Evolutionary conservation across 2,329 filamentous ascomycete species (phyloP).

Genomic region (Amauroascus verrucosus): DNA sequence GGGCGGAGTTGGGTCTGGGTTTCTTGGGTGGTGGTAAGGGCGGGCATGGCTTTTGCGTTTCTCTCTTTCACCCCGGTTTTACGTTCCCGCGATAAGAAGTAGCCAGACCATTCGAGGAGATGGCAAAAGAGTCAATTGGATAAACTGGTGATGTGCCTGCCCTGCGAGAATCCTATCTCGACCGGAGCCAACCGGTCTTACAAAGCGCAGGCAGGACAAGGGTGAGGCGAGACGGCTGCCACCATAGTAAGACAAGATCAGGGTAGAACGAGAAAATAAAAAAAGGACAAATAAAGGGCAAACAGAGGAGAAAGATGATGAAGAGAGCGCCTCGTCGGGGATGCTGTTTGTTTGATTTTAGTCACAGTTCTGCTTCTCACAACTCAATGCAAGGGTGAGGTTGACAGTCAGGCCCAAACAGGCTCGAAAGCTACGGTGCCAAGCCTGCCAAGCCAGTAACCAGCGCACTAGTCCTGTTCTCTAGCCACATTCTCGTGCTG

Average conservation of each 20-base stretch:
- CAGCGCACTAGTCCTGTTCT: not conserved
- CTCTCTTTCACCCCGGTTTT: not conserved
- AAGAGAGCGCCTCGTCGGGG: not conserved
- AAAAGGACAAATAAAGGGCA: not conserved
- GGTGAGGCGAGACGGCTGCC: not conserved
- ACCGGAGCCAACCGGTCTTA: not conserved
- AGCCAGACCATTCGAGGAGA: not conserved
- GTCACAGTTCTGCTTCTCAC: not conserved
- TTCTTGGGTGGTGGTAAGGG: constrained; percentile 29
- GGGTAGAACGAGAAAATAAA: not conserved
- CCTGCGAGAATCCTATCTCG: not conserved
- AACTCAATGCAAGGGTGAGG: not conserved
- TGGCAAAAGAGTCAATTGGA: not conserved
- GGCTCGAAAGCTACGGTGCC: not conserved
- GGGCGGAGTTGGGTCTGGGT: constrained; percentile 26
- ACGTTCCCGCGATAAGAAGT: not conserved
- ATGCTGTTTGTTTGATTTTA: not conserved
- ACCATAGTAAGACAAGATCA: constrained; percentile 1
- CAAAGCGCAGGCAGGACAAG: not conserved
- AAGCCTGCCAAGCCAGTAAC: constrained; percentile 1
- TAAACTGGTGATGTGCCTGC: not conserved
- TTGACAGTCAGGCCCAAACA: not conserved
- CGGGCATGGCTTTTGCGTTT: constrained; percentile 34
- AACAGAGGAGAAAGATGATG: not conserved
- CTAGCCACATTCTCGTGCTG: not conserved